phyloP scores from a whole-genome alignment of 2,329 filamentous ascomycete species.

The Cercospora sp. region DNA sequence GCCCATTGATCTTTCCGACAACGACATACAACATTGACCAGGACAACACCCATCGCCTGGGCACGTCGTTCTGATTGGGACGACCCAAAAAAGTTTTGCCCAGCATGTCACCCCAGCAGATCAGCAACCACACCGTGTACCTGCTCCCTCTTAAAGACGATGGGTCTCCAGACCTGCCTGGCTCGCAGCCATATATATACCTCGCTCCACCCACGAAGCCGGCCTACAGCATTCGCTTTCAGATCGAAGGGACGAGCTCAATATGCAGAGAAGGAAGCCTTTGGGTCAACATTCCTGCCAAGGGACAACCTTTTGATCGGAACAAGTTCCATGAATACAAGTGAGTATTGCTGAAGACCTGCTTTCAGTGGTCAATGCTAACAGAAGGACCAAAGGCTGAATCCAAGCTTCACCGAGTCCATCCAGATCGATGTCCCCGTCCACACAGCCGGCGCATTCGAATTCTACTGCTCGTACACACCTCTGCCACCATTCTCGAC shows the following conservation, averaged over 20 bases:
- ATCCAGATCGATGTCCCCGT: slow-evolving; percentile 90
- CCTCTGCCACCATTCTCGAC: slow-evolving; percentile 77
- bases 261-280: slow-evolving; percentile 92
- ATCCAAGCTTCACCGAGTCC: slow-evolving; percentile 87
- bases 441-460: slow-evolving; percentile 78
- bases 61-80: not conserved
- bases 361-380: slow-evolving; percentile 13
- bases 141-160: slow-evolving; percentile 87
- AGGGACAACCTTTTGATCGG: slow-evolving; percentile 73
- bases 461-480: slow-evolving; percentile 90
- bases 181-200: slow-evolving; percentile 76
- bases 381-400: slow-evolving; percentile 59
- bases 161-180: slow-evolving; percentile 84
- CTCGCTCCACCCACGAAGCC: slow-evolving; percentile 74
- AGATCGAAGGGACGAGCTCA: slow-evolving; percentile 91
- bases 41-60: not conserved
- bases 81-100: not conserved
- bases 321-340: slow-evolving; percentile 83
- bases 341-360: slow-evolving; percentile 53
- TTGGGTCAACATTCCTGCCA: slow-evolving; percentile 91
- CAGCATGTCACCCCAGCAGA: slow-evolving; percentile 42
- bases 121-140: slow-evolving; percentile 60
- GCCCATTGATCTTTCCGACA: slow-evolving; percentile 3
- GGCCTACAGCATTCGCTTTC: slow-evolving; percentile 76
- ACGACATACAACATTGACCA: slow-evolving; percentile 9